Conservation (phyloP, 2,329 filamentous ascomycete species). For the Talaromyces islandicus region DNA sequence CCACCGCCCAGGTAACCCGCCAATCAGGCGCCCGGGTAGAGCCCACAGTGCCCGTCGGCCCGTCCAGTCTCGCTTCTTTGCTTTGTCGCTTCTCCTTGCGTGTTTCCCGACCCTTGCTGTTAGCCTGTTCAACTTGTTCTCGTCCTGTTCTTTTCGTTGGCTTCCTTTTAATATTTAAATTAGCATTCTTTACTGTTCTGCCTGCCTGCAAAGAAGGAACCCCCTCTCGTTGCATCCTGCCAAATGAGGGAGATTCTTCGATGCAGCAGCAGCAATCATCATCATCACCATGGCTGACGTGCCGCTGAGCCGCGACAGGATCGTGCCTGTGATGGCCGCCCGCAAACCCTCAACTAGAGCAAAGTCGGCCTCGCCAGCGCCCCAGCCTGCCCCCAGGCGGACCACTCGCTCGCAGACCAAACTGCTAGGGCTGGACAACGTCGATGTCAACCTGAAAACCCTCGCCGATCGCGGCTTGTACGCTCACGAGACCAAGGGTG, state of each 20-base stretch:
- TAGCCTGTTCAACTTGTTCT: too few relatives aligned
- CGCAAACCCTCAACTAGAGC: slow-evolving; percentile 17
- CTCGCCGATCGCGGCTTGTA: slow-evolving; percentile 54
- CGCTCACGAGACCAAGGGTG: slow-evolving; percentile 53
- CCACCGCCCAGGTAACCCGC: not conserved
- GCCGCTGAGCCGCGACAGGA: slow-evolving; percentile 32
- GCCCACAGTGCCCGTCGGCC: not conserved
- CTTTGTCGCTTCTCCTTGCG: not conserved
- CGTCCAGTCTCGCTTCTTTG: not conserved
- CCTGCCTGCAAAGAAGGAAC: slow-evolving; percentile 13
- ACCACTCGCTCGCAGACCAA: slow-evolving; percentile 9
- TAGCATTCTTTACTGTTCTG: slow-evolving; percentile 1
- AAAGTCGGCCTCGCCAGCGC: not conserved
- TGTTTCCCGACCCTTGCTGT: not conserved
- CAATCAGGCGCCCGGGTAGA: not conserved
- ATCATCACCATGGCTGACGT: slow-evolving; percentile 30
- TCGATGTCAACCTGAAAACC: slow-evolving; percentile 9
- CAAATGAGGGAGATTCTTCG: slow-evolving; percentile 32
- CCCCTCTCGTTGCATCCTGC: slow-evolving; percentile 6
- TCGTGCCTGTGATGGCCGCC: slow-evolving; percentile 36
- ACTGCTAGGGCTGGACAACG: slow-evolving; percentile 1
- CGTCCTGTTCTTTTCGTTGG: slow-evolving; percentile 8
- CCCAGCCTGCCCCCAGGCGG: not conserved
- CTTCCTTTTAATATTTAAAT: slow-evolving; percentile 9
- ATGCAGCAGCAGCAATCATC: slow-evolving; percentile 9